A percentile compares a stretch with the other conserved stretches of the same genome.
phyloP scores from a whole-genome alignment of 2,329 filamentous ascomycete genomes.

The Calonectria naviculata region DNA sequence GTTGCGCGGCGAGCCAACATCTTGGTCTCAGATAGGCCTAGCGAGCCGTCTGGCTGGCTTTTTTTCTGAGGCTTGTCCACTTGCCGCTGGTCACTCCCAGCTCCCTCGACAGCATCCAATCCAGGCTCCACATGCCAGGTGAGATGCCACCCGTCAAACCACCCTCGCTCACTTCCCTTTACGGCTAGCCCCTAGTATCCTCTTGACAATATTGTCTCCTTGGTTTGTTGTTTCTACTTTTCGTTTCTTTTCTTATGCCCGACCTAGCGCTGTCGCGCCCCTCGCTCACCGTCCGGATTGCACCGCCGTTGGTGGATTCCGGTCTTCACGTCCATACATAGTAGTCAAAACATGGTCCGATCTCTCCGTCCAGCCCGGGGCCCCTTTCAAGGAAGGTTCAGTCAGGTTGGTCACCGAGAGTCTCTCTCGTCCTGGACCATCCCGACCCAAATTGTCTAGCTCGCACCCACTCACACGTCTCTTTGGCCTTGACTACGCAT shows the following conservation, averaged over 20 bases:
- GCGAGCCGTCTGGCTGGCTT: slow-evolving; percentile 28
- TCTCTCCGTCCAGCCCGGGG: slow-evolving; percentile 8
- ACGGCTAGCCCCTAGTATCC: slow-evolving; percentile 19
- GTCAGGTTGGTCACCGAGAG: neutral
- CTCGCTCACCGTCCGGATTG: slow-evolving; percentile 22
- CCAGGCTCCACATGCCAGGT: slow-evolving; percentile 33
- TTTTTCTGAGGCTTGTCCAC: slow-evolving; percentile 13
- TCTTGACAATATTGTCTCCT: slow-evolving; percentile 8
- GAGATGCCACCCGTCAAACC: slow-evolving; percentile 17
- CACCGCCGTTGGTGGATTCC: slow-evolving; percentile 26
- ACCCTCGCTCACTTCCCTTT: slow-evolving; percentile 22
- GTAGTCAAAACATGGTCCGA: slow-evolving; percentile 30
- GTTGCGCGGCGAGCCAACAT: slow-evolving; percentile 24
- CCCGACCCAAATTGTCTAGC: slow-evolving; percentile 15
- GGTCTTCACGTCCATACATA: slow-evolving; percentile 7
- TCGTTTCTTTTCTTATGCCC: slow-evolving; percentile 18
- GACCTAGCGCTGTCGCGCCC: slow-evolving; percentile 9
- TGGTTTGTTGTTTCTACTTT: slow-evolving; percentile 17
- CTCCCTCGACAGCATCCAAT: slow-evolving; percentile 6
- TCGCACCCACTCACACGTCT: slow-evolving; percentile 21
- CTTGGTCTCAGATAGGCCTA: slow-evolving; percentile 24
- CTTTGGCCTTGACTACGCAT: slow-evolving; percentile 27
- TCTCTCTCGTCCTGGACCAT: neutral
- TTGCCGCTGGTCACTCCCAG: slow-evolving; percentile 15
- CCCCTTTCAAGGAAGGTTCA: slow-evolving; percentile 18